Evolutionary conservation across 257 asterid genomes (phyloP).

Genomic region (Capsicum baccatum): DNA sequence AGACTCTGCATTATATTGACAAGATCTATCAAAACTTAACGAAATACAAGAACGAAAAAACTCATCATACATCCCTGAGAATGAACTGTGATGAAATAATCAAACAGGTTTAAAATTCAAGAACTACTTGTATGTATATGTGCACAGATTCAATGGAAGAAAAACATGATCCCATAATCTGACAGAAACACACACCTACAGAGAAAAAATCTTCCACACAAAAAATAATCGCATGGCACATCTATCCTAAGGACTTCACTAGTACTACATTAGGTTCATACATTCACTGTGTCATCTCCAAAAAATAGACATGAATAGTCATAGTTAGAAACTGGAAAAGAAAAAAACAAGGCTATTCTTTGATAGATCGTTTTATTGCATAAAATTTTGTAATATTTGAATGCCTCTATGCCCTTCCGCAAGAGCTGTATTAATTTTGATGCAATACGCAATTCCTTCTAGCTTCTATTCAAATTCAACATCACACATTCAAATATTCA

Average conservation of each 20-base stretch:
- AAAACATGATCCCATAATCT: slow-evolving; percentile 8
- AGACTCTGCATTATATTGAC: slow-evolving; percentile 70
- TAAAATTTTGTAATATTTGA: background rate
- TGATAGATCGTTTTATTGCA: background rate
- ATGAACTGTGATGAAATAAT: slow-evolving; percentile 8
- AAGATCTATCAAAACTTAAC: slow-evolving; percentile 17
- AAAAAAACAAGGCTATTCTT: background rate
- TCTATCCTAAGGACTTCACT: background rate
- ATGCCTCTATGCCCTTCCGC: background rate
- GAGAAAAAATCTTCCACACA: background rate
- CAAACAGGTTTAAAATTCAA: background rate
- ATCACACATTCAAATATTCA: background rate
- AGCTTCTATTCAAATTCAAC: background rate
- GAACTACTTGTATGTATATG: background rate
- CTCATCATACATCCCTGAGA: slow-evolving; percentile 2
- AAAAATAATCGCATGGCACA: background rate
- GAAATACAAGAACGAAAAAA: background rate
- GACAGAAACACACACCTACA: background rate
- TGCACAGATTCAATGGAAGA: background rate
- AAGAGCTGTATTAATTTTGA: background rate
- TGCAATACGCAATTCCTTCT: background rate
- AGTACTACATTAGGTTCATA: slow-evolving; percentile 8
- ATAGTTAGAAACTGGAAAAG: background rate
- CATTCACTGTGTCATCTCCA: background rate
- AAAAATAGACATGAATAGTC: background rate